phyloP scores from a whole-genome alignment of 1,139 yeast species.

The Petasospora fabianii region DNA sequence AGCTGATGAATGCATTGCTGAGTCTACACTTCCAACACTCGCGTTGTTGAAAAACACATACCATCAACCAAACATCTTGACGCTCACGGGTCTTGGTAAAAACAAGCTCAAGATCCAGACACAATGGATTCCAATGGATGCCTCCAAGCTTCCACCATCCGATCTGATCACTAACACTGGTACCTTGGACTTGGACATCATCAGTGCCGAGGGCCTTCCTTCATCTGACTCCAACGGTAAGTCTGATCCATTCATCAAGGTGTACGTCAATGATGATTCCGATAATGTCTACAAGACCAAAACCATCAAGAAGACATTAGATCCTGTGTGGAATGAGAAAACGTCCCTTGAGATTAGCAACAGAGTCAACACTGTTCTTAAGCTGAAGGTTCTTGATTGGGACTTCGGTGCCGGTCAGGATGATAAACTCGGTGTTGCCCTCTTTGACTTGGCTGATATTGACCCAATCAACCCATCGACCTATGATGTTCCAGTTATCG shows the following conservation, averaged over 20 bases:
- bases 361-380: constrained; percentile 57
- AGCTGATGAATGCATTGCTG: constrained; percentile 58
- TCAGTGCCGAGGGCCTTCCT: constrained; percentile 66
- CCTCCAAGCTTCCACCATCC: constrained; percentile 59
- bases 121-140: constrained; percentile 75
- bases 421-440: constrained; percentile 73
- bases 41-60: constrained; percentile 67
- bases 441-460: constrained; percentile 55
- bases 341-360: constrained; percentile 46
- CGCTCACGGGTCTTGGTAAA: constrained; percentile 44
- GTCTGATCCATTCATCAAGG: constrained; percentile 84
- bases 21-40: constrained; percentile 61
- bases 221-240: constrained; percentile 88
- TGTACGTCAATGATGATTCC: constrained; percentile 60
- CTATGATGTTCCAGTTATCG: constrained; percentile 48
- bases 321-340: constrained; percentile 82
- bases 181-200: constrained; percentile 55
- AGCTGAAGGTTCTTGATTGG: constrained; percentile 75
- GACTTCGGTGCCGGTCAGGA: constrained; percentile 86
- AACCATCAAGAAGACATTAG: constrained; percentile 77
- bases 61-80: constrained; percentile 52
- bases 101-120: constrained; percentile 56
- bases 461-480: constrained; percentile 54
- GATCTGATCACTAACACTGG: constrained; percentile 82
- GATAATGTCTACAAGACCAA: constrained; percentile 62